Evolutionary conservation across 116 monocot genomes (phyloP).

Genomic region (Posidonia oceanica): DNA sequence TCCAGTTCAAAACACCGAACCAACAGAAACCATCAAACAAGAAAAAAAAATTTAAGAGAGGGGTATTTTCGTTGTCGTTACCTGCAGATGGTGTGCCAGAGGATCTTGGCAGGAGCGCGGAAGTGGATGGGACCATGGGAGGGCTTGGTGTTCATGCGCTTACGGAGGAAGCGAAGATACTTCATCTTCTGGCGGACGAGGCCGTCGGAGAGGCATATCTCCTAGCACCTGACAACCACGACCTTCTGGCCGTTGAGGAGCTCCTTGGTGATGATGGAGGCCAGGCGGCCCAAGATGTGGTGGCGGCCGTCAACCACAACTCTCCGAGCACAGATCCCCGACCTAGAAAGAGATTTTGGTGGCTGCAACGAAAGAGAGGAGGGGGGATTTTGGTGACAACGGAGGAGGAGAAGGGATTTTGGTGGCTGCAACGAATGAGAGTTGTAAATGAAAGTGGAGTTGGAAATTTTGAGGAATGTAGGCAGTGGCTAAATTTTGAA

Average conservation of each 20-base stretch:
- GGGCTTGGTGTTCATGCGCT: constrained; percentile 73
- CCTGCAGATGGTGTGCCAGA: constrained; percentile 55
- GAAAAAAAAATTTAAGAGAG: no score
- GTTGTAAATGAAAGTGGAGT: no score
- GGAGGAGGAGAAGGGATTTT: no score
- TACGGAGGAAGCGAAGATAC: constrained; percentile 43
- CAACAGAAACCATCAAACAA: no score
- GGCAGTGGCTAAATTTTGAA: no score
- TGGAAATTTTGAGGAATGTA: no score
- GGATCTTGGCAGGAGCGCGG: constrained; percentile 53
- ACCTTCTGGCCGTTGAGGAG: constrained; percentile 60
- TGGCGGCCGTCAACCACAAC: constrained; percentile 84
- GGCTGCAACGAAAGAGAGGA: no score
- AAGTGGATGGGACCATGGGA: constrained; percentile 70
- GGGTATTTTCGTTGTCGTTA: background rate
- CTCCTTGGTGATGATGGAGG: constrained; percentile 63
- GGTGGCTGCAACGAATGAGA: no score
- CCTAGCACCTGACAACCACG: constrained; percentile 52
- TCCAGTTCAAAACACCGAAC: no score
- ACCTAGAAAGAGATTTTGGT: no score
- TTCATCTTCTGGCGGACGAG: constrained; percentile 70
- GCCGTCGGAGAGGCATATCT: constrained; percentile 62
- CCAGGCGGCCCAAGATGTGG: constrained; percentile 83
- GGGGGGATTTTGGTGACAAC: no score
- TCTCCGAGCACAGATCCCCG: constrained; percentile 54